phyloP scores from a whole-genome alignment of 345 rosid species.

The Hibiscus syriacus region DNA sequence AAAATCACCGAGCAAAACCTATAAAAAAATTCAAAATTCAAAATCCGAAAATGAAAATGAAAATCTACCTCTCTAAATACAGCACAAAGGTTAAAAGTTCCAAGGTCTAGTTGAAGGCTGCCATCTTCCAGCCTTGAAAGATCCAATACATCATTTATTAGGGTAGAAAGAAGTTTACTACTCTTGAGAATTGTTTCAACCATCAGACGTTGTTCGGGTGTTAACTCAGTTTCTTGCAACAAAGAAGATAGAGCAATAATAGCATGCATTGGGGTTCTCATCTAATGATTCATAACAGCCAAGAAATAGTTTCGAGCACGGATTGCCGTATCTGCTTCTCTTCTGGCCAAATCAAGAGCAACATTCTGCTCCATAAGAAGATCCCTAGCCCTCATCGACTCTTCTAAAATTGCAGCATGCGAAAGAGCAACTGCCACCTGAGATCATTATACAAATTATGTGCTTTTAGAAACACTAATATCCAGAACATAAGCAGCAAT shows the following conservation, averaged over 20 bases:
- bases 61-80: conserved; percentile 66
- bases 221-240: conserved; percentile 90
- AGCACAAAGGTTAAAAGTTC: conserved; percentile 59
- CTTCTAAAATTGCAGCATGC: conserved; percentile 95
- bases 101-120: conserved; percentile 81
- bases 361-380: conserved; percentile 96
- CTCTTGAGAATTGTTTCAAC: conserved; percentile 94
- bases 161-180: conserved; percentile 77
- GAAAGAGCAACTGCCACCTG: conserved; percentile 99
- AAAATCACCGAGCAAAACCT: neutral
- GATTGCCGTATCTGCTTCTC: conserved; percentile 94
- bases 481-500: neutral
- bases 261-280: conserved; percentile 99
- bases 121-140: conserved; percentile 99
- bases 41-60: neutral
- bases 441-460: conserved; percentile 14
- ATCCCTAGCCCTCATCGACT: conserved; percentile 97
- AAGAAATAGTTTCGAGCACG: conserved; percentile 94
- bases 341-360: conserved; percentile 86
- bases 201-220: conserved; percentile 94
- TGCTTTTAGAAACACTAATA: neutral
- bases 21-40: neutral
- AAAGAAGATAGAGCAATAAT: conserved; percentile 90
- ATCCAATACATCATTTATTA: conserved; percentile 94
- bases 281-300: conserved; percentile 99